Evolutionary conservation across 2,329 filamentous ascomycete genomes (phyloP), one percentile per base, ranked within the genome.

Genomic region (Colletotrichum somersetense): DNA sequence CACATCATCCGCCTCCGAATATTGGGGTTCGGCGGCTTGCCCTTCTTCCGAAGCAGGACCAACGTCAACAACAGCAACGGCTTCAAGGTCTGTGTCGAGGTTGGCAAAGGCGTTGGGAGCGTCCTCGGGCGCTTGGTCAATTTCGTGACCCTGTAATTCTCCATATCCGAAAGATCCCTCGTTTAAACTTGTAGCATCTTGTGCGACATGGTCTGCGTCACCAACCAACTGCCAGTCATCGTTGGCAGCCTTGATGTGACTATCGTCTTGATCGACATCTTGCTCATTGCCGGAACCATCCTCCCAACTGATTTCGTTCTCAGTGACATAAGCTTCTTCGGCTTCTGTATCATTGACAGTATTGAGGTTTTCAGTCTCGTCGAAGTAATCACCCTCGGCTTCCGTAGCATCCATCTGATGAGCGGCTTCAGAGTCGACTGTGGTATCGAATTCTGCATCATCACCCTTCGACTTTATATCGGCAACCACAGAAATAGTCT

Each of bases 281-380:
- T 71, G 48, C 12, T 46, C 57, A 20, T 63, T 50, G n/a, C 57
- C 33, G 8, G 46, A 55, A 6, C 62, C 65, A 62, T 73, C 72
- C 38, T 75, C 74, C 56, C 74, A 75, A n/a, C 55, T 75, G n/a
- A 75, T 74, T 58, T 75, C 74, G 35, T 75, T 73, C 23, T 75
- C 50, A 7, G 67, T 70, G 3, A 63, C 26, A n/a, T 46, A 52
- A 12, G 7, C 52, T 20, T 23, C 62, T 35, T 62, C 67, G 16
- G 35, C 12, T 30, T 42, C 14, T 30, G 30, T 11, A 50, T 20
- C 12, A 18, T 59, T 48, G 26, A 30, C 4, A 23, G 12, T 30
- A 42, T 38, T 18, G 12, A 44, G 61, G n/a, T 38, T n/a, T 14
- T 62, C 66, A 5, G 35, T 16, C 14, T 56, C 38, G 30, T 71